A percentile compares a stretch with the other conserved stretches of the same genome.
phyloP scores from a whole-genome alignment of 371 early-diverging fungal species.

The Nematocida parisii region DNA sequence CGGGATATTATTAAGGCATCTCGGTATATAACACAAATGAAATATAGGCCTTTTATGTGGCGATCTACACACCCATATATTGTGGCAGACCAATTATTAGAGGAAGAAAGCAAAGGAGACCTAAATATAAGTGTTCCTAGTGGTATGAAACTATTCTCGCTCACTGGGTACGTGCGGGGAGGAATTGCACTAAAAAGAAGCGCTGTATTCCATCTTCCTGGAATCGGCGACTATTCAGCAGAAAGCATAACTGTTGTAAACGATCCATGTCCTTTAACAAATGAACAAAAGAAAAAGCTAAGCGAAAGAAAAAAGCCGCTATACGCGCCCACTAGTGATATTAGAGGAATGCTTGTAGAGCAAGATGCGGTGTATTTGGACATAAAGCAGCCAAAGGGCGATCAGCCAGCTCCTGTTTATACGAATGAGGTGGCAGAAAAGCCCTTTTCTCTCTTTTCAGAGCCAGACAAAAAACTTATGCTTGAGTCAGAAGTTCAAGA shows the following conservation, averaged over 20 bases:
- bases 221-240: slow-evolving; percentile 47
- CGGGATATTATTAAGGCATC: slow-evolving; percentile 45
- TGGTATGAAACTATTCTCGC: slow-evolving; percentile 23
- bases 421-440: neutral
- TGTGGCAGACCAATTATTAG: slow-evolving; percentile 61
- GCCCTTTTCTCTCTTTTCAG: slow-evolving; percentile 25
- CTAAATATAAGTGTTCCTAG: neutral
- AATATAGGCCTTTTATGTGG: slow-evolving; percentile 66
- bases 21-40: slow-evolving; percentile 60
- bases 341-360: slow-evolving; percentile 41
- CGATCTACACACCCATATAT: slow-evolving; percentile 66
- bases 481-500: neutral
- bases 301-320: slow-evolving; percentile 59
- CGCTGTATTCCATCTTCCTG: slow-evolving; percentile 53
- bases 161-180: slow-evolving; percentile 57
- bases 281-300: slow-evolving; percentile 39
- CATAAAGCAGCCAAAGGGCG: neutral
- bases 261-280: slow-evolving; percentile 44
- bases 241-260: slow-evolving; percentile 29
- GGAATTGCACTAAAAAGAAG: slow-evolving; percentile 31
- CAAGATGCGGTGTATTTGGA: slow-evolving; percentile 38
- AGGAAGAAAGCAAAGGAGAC: slow-evolving; percentile 15
- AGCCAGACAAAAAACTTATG: slow-evolving; percentile 5
- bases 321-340: slow-evolving; percentile 49
- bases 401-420: slow-evolving; percentile 12